Evolutionary conservation across 2,329 filamentous ascomycete genomes (phyloP), one percentile per base, ranked within the genome.

Genomic region (Coleophoma crateriformis): DNA sequence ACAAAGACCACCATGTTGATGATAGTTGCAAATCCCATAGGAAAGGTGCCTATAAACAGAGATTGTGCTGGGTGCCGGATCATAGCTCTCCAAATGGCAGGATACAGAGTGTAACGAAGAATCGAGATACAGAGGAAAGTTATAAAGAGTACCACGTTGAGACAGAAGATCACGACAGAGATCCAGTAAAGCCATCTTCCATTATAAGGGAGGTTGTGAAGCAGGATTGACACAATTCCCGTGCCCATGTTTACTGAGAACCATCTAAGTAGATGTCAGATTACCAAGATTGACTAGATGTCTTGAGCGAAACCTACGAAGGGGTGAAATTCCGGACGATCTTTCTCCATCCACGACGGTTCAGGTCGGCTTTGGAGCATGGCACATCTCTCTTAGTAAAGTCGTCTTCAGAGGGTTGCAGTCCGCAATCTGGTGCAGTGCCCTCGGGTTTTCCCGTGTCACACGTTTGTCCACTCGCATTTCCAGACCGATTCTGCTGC

Each of bases 21-120:
- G 39, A 87, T 77, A 1, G 82, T 87, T 0, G 81, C 79, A 52
- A 87, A 76, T 0, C 75, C 82, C 79, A 87, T 86, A 1, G 83
- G 82, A 27, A 85, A 75, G 1, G 81, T 84, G 0, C 78, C 84
- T 6, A 88, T 67, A 56, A 88, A 88, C 12, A 52, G 20, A 1
- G 79, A 83, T 59, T 89, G 82, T 1, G 75, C 76, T 0, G 82
- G 83, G 61, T 89, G 81, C 2, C 71, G 68, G 34, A 88, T 75
- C 84, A 89, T 86, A 14, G 76, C 78, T 0, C 51, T 60, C 76
- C 83, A 88, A 32, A 87, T 81, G 50, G 78, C 73, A 0, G 84
- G 85, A 58, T 85, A 88, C 1, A 87, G 58, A 0, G 69, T 68
- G 58, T 88, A 89, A 4, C 85, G 75, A 3, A 84, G 61, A 2